phyloP scores from a whole-genome alignment of 2,329 filamentous ascomycete genomes.

The Trichoderma sp. region DNA sequence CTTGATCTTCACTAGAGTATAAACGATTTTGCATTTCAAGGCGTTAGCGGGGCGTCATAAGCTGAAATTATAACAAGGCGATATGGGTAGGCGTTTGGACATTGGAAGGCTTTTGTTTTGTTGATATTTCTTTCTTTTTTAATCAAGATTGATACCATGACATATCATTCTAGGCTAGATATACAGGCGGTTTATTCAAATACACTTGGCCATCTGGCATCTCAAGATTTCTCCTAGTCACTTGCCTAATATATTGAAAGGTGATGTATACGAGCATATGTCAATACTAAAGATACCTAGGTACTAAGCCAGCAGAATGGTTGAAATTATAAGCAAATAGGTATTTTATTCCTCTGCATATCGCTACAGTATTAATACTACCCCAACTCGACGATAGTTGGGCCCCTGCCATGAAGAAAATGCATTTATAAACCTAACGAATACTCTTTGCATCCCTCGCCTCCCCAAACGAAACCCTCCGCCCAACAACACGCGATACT shows the following conservation, averaged over 20 bases:
- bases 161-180: slow-evolving; percentile 16
- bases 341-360: background rate
- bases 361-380: background rate
- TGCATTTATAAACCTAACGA: background rate
- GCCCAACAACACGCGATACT: background rate
- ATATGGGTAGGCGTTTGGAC: background rate
- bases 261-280: no score
- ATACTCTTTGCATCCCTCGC: slow-evolving; percentile 6
- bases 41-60: background rate
- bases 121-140: background rate
- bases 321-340: no score
- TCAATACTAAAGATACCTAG: no score
- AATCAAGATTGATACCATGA: slow-evolving; percentile 8
- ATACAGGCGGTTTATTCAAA: background rate
- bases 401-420: background rate
- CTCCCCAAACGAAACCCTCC: background rate
- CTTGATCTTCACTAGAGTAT: background rate
- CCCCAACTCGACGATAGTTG: background rate
- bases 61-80: background rate
- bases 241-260: no score
- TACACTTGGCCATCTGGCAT: background rate
- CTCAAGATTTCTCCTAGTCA: background rate
- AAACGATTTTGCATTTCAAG: background rate
- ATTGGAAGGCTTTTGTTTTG: background rate
- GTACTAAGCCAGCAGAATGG: no score